phyloP scores from a whole-genome alignment of 306 rosid species.

The Quercus aquifolioides region DNA sequence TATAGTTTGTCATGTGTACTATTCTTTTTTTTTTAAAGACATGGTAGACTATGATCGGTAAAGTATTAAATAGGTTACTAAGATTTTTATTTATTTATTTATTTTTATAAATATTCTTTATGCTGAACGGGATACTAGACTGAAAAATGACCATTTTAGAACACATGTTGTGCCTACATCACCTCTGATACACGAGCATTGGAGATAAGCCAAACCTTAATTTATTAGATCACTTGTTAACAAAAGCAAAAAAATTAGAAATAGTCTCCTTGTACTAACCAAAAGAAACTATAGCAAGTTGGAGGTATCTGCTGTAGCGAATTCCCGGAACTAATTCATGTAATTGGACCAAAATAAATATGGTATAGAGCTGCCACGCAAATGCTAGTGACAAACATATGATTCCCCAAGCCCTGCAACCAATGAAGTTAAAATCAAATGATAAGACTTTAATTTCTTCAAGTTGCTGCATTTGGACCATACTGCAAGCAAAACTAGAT shows the following conservation, averaged over 20 bases:
- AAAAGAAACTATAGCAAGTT: constrained; percentile 45
- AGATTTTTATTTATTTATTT: no score
- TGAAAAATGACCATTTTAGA: background rate
- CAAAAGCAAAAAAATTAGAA: background rate
- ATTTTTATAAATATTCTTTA: no score
- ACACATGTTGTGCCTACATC: background rate
- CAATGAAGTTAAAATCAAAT: background rate
- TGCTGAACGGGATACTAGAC: no score
- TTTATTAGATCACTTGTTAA: no score
- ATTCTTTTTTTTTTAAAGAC: no score
- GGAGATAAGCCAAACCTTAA: no score
- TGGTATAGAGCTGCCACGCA: constrained; percentile 48
- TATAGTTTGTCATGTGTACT: no score
- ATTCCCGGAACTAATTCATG: constrained; percentile 45
- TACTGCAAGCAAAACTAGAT: background rate
- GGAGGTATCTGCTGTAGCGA: constrained; percentile 51
- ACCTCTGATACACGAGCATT: no score
- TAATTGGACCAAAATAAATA: constrained; percentile 34
- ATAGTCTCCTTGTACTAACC: constrained; percentile 5
- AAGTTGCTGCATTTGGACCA: background rate
- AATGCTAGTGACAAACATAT: constrained; percentile 33
- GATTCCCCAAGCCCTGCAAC: constrained; percentile 49
- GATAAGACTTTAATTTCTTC: background rate
- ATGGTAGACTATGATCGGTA: no score
- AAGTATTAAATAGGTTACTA: no score